These are phyloP conservation scores for Penicillium digitatum DNA, from an alignment of 2,329 filamentous ascomycete species.

Conservation along the genomic window DNA sequence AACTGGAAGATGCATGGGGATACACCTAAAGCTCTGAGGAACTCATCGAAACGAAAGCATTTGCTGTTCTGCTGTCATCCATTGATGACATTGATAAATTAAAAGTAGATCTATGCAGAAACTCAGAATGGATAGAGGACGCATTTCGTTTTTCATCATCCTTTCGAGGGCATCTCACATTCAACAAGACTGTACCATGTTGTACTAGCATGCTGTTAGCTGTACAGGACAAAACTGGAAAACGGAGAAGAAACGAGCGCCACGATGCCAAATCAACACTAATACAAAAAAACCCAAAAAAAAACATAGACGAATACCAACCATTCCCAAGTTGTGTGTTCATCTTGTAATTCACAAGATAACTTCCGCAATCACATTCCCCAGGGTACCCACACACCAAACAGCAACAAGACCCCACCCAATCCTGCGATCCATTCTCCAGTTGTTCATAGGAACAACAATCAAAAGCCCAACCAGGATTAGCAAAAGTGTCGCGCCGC, in stretches of 20 bases:
- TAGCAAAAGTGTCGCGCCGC: conserved; percentile 73
- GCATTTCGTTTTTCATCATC: conserved; percentile 1
- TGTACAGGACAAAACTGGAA: background rate
- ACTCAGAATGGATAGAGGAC: background rate
- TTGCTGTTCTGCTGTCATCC: no score
- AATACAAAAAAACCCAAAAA: background rate
- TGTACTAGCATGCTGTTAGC: background rate
- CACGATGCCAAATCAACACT: background rate
- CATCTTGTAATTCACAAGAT: conserved; percentile 12
- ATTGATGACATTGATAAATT: background rate
- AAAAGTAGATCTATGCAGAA: background rate
- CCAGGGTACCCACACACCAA: conserved; percentile 74
- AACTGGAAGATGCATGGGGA: background rate
- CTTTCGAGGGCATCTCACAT: background rate
- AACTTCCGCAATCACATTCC: conserved; percentile 78
- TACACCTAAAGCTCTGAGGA: background rate
- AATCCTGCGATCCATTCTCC: conserved; percentile 78
- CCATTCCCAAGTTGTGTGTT: background rate
- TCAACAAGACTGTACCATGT: background rate
- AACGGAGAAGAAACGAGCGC: background rate
- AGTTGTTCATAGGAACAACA: conserved; percentile 77
- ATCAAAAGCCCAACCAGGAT: conserved; percentile 76
- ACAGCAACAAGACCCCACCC: conserved; percentile 74
- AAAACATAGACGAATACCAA: background rate
- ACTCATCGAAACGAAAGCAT: background rate